Base-by-base conservation (phyloP, 176 grass and related monocot genomes). In the Paspalum vaginatum region DNA sequence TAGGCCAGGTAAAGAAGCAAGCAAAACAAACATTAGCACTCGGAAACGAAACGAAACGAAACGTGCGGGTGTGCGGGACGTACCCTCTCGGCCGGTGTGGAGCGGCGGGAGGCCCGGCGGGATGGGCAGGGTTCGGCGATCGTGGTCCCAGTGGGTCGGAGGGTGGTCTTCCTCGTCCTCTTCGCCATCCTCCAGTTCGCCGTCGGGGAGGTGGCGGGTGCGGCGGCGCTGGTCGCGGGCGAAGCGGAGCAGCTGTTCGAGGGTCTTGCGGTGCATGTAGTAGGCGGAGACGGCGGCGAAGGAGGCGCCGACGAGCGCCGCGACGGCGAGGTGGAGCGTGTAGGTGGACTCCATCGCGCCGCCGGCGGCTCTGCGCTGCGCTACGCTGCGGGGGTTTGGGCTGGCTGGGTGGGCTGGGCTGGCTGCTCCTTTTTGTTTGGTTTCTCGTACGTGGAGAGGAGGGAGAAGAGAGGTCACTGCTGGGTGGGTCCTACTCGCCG, bases 181-280 rank as follows among this genome's bases (percentile, higher is more conserved):
- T 15, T 88, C 71, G 38, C 26, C 79, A 15, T 58, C 49, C 18
- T 17, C 43, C 5, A 68, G 48, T 11, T 71, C 69, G 53, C 38
- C 63, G 51, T 77, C 85, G 25, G 62, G 32, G 55, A 41, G 64
- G 0, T 64, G 77, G 87, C 37, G 68, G 45, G 48, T 38, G 50
- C 65, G 72, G 76, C 79, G 65, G 75, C 61, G 89, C 25, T 81
- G 86, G 17, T 93, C 86, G 55, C 81, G 94, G 51, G 94, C 87
- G 68, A 97, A 91, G 76, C 91, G 85, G 77, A 94, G 89, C 26
- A 97, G 80, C 56, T 92, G 89, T 55, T 86, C 79, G 56, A 97
- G 87, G 69, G 92, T 91, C 79, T 90, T 94, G 61, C 90, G 85
- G 70, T 97, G 95, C 91, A 94, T 85, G 87, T 94, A 97, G 83